Evolutionary conservation across 2,329 filamentous ascomycete genomes (phyloP).

Genomic region (Talaromyces islandicus): DNA sequence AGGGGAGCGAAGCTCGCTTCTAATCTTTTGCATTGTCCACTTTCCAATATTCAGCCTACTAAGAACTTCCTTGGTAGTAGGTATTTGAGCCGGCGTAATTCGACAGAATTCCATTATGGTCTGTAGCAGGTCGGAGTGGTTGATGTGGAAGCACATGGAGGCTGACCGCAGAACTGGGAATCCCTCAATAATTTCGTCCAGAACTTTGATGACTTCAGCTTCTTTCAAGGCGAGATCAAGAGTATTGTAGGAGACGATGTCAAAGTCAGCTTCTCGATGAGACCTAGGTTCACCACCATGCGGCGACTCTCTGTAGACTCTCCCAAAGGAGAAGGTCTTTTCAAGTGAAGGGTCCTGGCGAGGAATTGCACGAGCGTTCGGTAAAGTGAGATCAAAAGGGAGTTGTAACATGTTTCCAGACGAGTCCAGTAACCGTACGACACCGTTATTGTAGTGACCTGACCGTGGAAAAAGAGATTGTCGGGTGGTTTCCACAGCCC

Average conservation of each 20-base stretch:
- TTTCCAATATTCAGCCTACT: slow-evolving; percentile 81
- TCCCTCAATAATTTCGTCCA: slow-evolving; percentile 80
- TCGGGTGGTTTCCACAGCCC: slow-evolving; percentile 73
- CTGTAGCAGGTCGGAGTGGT: slow-evolving; percentile 80
- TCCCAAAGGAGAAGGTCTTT: slow-evolving; percentile 80
- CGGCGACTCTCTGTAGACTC: slow-evolving; percentile 73
- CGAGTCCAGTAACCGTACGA: slow-evolving; percentile 73
- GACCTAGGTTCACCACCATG: slow-evolving; percentile 75
- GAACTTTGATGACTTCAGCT: slow-evolving; percentile 86
- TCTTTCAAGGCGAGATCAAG: slow-evolving; percentile 83
- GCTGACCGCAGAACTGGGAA: slow-evolving; percentile 68
- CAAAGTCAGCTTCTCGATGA: slow-evolving; percentile 89
- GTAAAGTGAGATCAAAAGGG: slow-evolving; percentile 88
- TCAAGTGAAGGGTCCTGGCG: slow-evolving; percentile 58
- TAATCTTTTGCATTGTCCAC: slow-evolving; percentile 76
- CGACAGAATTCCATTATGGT: slow-evolving; percentile 87
- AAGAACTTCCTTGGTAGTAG: slow-evolving; percentile 71
- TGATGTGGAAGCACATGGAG: slow-evolving; percentile 82
- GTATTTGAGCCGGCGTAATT: slow-evolving; percentile 62
- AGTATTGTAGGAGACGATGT: slow-evolving; percentile 80
- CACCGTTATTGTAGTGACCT: slow-evolving; percentile 66
- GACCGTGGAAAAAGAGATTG: slow-evolving; percentile 77
- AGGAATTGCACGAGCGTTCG: slow-evolving; percentile 78
- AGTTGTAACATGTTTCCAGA: slow-evolving; percentile 85
- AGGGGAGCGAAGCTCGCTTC: slow-evolving; percentile 73